Evolutionary conservation across 352 stramenopile species (phyloP).

Genomic region (Phytophthora cryptogea): DNA sequence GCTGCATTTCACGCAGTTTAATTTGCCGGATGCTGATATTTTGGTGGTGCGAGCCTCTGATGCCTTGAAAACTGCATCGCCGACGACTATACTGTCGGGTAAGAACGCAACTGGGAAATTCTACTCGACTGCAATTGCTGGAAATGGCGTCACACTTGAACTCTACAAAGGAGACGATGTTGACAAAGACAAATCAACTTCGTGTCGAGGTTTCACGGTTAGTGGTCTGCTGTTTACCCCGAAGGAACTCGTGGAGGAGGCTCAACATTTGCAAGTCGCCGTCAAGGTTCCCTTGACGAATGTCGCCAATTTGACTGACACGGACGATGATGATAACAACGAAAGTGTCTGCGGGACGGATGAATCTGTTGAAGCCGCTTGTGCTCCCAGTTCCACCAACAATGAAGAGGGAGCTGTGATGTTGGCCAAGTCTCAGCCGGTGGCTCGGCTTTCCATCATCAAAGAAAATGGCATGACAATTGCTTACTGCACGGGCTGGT

Average conservation of each 20-base stretch:
- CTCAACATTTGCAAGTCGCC: slow-evolving; percentile 17
- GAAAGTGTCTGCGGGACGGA: slow-evolving; percentile 74
- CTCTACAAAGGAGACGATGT: slow-evolving; percentile 30
- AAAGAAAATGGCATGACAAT: slow-evolving; percentile 64
- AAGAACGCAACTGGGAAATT: slow-evolving; percentile 61
- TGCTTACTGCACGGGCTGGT: slow-evolving; percentile 73
- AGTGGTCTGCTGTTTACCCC: slow-evolving; percentile 51
- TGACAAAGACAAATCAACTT: slow-evolving; percentile 6
- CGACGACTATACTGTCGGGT: slow-evolving; percentile 34
- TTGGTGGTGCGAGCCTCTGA: slow-evolving; percentile 46
- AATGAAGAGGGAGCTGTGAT: slow-evolving; percentile 36
- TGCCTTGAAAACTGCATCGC: slow-evolving; percentile 13
- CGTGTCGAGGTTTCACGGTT: slow-evolving; percentile 61
- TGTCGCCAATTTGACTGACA: slow-evolving; percentile 7
- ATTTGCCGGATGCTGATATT: slow-evolving; percentile 51
- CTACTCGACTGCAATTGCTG: slow-evolving; percentile 52
- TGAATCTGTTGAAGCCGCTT: slow-evolving; percentile 73
- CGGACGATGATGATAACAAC: slow-evolving; percentile 27
- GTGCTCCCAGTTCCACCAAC: slow-evolving; percentile 41
- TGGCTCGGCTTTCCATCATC: slow-evolving; percentile 69
- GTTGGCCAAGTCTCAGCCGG: slow-evolving; percentile 46
- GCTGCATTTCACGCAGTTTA: slow-evolving; percentile 60
- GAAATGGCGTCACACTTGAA: slow-evolving; percentile 51
- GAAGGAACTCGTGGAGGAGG: slow-evolving; percentile 34
- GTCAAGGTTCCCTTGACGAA: slow-evolving; percentile 33